Conservation (phyloP, 2,329 filamentous ascomycete species). For the Zymoseptoria passerinii region DNA sequence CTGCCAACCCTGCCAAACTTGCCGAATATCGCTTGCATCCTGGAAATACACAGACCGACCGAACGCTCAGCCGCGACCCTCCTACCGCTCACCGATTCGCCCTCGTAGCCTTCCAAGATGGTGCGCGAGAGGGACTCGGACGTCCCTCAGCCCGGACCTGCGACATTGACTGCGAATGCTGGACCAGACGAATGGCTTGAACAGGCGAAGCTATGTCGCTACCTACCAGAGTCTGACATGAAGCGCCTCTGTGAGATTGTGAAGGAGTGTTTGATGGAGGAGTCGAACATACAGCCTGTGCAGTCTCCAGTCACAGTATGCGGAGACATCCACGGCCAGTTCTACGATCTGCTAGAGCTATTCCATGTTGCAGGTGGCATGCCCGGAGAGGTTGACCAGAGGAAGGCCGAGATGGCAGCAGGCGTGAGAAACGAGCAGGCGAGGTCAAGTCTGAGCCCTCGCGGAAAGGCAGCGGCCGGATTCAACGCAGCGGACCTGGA, state of each 20-base stretch:
- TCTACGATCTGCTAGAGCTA: slow-evolving; percentile 93
- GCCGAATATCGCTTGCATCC: background rate
- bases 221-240: slow-evolving; percentile 92
- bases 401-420: slow-evolving; percentile 17
- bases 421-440: slow-evolving; percentile 10
- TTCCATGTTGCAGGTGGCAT: slow-evolving; percentile 95
- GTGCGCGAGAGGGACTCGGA: slow-evolving; percentile 41
- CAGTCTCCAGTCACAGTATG: slow-evolving; percentile 93
- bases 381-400: slow-evolving; percentile 59
- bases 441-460: slow-evolving; percentile 16
- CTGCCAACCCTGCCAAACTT: background rate
- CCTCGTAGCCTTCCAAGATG: slow-evolving; percentile 30
- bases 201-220: slow-evolving; percentile 94
- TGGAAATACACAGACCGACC: background rate
- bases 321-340: slow-evolving; percentile 97
- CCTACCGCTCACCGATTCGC: background rate
- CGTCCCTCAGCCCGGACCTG: slow-evolving; percentile 84
- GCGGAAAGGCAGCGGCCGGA: slow-evolving; percentile 37
- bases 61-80: background rate
- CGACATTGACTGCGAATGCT: slow-evolving; percentile 71
- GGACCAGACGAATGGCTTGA: slow-evolving; percentile 94
- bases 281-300: slow-evolving; percentile 98
- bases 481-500: slow-evolving; percentile 91
- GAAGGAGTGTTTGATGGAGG: slow-evolving; percentile 98
- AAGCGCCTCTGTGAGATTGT: slow-evolving; percentile 98